Percentiles rank a stretch among this genome's conserved stretches.
Evolutionary conservation across 495 filamentous ascomycete genomes (phyloP).

Genomic region (Aspergillus campestris): DNA sequence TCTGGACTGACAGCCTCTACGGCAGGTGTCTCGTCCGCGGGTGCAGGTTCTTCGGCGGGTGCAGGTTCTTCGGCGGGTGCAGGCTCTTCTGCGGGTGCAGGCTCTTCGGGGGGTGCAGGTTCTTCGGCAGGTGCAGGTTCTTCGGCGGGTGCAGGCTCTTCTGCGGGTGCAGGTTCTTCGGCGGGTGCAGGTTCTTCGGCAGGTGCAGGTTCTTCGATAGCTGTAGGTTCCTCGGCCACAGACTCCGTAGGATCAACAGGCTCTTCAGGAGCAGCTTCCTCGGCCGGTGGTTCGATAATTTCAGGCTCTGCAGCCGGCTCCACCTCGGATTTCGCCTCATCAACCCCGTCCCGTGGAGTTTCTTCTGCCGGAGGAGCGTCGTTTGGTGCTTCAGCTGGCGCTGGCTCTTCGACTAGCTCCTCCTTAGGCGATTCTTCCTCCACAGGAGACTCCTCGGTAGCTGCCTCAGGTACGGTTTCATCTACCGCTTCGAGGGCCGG

Average conservation of each 20-base stretch:
- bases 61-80: conserved; percentile 7
- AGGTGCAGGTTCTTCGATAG: conserved; percentile 2
- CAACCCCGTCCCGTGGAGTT: conserved; percentile 6
- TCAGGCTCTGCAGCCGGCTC: not conserved
- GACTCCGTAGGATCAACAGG: not conserved
- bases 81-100: conserved; percentile 6
- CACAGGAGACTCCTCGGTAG: conserved; percentile 8
- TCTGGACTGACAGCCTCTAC: conserved; percentile 1
- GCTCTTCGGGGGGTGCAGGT: conserved; percentile 2
- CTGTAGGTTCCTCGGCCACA: conserved; percentile 4
- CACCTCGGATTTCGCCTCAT: not conserved
- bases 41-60: conserved; percentile 8
- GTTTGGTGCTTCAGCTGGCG: conserved; percentile 6
- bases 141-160: conserved; percentile 4
- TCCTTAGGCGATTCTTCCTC: conserved; percentile 7
- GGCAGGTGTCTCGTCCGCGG: conserved; percentile 7
- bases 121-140: conserved; percentile 4
- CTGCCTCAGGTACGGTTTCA: conserved; percentile 1
- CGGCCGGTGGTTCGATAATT: conserved; percentile 4
- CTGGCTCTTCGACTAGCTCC: conserved; percentile 1
- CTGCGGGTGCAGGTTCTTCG: conserved; percentile 7
- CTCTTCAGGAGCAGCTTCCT: conserved; percentile 7
- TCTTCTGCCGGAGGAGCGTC: conserved; percentile 8
- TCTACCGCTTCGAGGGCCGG: conserved; percentile 2
- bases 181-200: conserved; percentile 1